A percentile compares a stretch with the other conserved stretches of the same genome.
These are phyloP conservation scores for Trichothecium roseum DNA, from an alignment of 2,329 filamentous ascomycete species.

Conservation along the genomic window DNA sequence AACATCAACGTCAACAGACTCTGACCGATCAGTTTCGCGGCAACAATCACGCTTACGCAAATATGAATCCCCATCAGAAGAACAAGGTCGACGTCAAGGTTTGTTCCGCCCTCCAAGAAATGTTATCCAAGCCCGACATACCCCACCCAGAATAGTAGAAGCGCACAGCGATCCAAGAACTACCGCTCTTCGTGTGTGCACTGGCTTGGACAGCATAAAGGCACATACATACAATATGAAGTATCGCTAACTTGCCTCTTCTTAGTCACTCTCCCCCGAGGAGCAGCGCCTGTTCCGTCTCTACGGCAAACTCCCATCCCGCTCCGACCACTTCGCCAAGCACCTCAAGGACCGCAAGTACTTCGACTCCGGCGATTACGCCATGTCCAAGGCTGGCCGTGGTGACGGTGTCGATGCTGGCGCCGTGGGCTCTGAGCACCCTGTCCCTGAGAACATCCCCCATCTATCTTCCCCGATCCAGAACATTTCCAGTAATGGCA, in stretches of 20 bases:
- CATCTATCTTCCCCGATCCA: constrained; percentile 64
- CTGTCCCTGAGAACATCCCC: constrained; percentile 88
- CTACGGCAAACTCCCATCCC: constrained; percentile 95
- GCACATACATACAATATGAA: no score
- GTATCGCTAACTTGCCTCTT: constrained; percentile 12
- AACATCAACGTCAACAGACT: no score
- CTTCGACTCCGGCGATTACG: constrained; percentile 94
- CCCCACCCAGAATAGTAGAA: constrained; percentile 1
- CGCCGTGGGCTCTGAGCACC: constrained; percentile 88
- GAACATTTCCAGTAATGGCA: constrained; percentile 14
- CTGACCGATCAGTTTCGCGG: no score
- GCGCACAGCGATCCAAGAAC: no score
- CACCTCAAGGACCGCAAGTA: constrained; percentile 99
- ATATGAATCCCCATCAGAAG: constrained; percentile 93
- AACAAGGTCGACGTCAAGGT: constrained; percentile 97
- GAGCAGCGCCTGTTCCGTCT: constrained; percentile 95
- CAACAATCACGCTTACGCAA: background rate
- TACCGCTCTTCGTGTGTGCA: no score
- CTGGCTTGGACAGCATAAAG: no score
- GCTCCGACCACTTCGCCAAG: constrained; percentile 93
- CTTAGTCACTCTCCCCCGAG: constrained; percentile 79
- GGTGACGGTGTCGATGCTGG: constrained; percentile 89
- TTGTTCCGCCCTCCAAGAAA: constrained; percentile 28
- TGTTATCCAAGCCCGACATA: no score
- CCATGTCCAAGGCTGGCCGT: constrained; percentile 94